Conservation (phyloP, 1,139 yeast genomes). For the Sugiyamaella sp. region DNA sequence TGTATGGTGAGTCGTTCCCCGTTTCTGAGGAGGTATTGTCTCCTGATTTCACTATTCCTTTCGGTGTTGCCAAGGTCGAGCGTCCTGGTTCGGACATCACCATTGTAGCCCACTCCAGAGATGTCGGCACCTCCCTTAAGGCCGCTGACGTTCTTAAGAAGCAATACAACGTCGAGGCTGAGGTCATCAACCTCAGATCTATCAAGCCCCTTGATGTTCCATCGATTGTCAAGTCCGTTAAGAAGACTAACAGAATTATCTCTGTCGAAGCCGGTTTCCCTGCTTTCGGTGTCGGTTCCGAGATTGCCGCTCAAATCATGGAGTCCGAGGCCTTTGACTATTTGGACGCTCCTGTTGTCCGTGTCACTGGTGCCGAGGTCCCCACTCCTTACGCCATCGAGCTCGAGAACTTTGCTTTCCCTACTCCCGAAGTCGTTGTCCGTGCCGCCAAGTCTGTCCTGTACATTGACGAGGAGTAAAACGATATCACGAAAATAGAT, state of each 20-base stretch:
- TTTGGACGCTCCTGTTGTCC: constrained; percentile 97
- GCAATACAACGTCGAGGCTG: constrained; percentile 86
- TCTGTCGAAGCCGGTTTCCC: constrained; percentile 99
- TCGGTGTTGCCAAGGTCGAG: constrained; percentile 96
- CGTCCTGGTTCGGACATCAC: constrained; percentile 89
- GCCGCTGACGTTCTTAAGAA: constrained; percentile 88
- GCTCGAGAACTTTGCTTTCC: constrained; percentile 98
- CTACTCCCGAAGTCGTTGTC: constrained; percentile 87
- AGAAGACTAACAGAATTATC: constrained; percentile 95
- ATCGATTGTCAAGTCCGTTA: constrained; percentile 81
- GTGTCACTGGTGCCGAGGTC: constrained; percentile 99
- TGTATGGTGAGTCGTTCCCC: constrained; percentile 90
- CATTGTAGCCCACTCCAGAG: constrained; percentile 88
- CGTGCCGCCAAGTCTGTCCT: constrained; percentile 91
- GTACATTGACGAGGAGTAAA: constrained; percentile 55
- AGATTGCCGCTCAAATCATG: constrained; percentile 96
- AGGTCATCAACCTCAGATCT: constrained; percentile 93
- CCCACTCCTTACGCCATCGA: constrained; percentile 98
- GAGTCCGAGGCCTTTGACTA: constrained; percentile 98
- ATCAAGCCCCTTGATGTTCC: constrained; percentile 95
- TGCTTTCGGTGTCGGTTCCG: constrained; percentile 97
- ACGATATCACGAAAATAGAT: constrained; percentile 8
- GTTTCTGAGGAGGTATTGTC: constrained; percentile 87
- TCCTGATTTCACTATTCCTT: constrained; percentile 87
- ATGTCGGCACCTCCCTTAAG: constrained; percentile 79